Evolutionary conservation across 768 basidiomycete species (phyloP).

Genomic region (Psilocybe cyanescens): DNA sequence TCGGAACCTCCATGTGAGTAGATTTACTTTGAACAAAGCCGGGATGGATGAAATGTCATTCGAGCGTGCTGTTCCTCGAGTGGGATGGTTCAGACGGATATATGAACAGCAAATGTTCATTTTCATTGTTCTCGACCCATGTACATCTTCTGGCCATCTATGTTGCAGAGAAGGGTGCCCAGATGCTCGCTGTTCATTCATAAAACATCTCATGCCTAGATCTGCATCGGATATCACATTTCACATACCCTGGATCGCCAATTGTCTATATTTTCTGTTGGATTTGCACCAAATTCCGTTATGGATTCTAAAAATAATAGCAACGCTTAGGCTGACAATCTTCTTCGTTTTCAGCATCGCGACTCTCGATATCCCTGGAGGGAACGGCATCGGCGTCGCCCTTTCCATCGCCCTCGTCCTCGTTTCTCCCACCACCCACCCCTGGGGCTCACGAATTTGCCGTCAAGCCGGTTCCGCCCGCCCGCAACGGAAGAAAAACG

Average conservation of each 20-base stretch:
- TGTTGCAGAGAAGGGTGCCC: background rate
- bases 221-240: background rate
- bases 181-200: background rate
- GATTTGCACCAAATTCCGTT: background rate
- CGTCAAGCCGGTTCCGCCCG: constrained; percentile 41
- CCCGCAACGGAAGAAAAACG: constrained; percentile 26
- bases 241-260: background rate
- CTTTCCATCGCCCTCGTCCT: constrained; percentile 67
- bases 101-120: background rate
- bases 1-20: constrained; percentile 32
- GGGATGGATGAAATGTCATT: background rate
- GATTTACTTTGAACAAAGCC: constrained; percentile 2
- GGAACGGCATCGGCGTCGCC: constrained; percentile 44
- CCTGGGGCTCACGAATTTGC: constrained; percentile 74
- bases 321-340: constrained; percentile 7
- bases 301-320: constrained; percentile 13
- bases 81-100: background rate
- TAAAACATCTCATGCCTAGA: background rate
- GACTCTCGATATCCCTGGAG: constrained; percentile 44
- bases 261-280: constrained; percentile 7
- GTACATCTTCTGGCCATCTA: background rate
- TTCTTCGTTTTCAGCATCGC: constrained; percentile 18
- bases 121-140: background rate
- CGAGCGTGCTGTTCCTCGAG: background rate
- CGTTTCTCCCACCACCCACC: constrained; percentile 70